Evolutionary conservation across 345 rosid genomes (phyloP).

Genomic region (Populus pruinosa): DNA sequence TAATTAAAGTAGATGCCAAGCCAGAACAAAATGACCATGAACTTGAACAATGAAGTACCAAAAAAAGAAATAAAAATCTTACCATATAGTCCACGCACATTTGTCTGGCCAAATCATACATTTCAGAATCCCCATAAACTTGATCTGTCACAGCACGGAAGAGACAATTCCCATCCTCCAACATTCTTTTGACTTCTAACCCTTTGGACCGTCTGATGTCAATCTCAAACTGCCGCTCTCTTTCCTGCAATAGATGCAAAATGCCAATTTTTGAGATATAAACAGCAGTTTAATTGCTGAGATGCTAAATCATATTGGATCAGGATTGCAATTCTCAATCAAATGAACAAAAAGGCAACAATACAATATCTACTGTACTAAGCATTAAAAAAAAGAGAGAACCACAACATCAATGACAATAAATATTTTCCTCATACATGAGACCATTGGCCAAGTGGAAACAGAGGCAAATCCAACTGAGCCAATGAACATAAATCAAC

Average conservation of each 20-base stretch:
- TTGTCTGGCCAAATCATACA: constrained; percentile 67
- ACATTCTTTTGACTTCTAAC: constrained; percentile 82
- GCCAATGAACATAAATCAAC: not conserved
- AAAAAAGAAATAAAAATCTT: constrained; percentile 10
- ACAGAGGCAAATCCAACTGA: not conserved
- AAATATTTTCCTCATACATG: not conserved
- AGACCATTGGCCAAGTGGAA: not conserved
- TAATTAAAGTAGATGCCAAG: not conserved
- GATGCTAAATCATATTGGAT: not conserved
- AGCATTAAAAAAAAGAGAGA: not conserved
- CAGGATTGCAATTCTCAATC: not conserved
- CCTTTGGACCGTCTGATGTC: constrained; percentile 76
- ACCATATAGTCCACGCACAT: constrained; percentile 99
- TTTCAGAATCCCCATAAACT: constrained; percentile 93
- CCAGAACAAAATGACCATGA: not conserved
- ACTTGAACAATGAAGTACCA: not conserved
- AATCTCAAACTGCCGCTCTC: constrained; percentile 85
- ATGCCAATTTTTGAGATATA: not conserved
- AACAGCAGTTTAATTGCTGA: not conserved
- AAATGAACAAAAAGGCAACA: not conserved
- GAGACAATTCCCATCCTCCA: constrained; percentile 98
- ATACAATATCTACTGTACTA: not conserved
- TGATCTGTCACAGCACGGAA: constrained; percentile 98
- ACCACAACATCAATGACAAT: not conserved
- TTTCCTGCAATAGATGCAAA: constrained; percentile 55